Conservation (phyloP, 2,329 filamentous ascomycete genomes). For the Diaporthe velutina region DNA sequence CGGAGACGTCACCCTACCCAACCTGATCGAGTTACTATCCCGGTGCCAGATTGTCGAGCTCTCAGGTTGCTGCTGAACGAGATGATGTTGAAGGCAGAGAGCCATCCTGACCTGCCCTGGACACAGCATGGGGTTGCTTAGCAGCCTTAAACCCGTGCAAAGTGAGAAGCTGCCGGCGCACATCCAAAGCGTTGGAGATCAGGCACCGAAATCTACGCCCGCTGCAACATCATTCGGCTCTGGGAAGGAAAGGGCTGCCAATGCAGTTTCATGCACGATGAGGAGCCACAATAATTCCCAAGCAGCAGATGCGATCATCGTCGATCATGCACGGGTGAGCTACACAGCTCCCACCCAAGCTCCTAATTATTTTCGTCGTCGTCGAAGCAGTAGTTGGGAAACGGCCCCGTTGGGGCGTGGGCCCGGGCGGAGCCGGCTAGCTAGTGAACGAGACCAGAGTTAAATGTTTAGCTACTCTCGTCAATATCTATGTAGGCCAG, state of each 20-base stretch:
- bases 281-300: constrained; percentile 4
- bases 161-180: not conserved
- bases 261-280: not conserved
- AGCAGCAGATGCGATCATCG: not conserved
- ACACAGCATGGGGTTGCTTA: not conserved
- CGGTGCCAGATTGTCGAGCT: not conserved
- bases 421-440: not conserved
- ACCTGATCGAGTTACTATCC: not conserved
- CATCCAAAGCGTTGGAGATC: not conserved
- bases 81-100: not conserved
- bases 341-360: not conserved
- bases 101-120: not conserved
- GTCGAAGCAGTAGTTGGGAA: not conserved
- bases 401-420: not conserved
- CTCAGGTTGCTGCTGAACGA: not conserved
- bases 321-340: not conserved
- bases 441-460: not conserved
- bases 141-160: not conserved
- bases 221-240: not conserved
- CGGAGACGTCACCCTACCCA: not conserved
- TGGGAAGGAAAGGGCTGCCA: not conserved
- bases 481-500: constrained; percentile 13
- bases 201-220: not conserved
- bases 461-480: not conserved
- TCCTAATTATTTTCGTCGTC: constrained; percentile 25